phyloP scores from a whole-genome alignment of 106 monocot species.

The Narthecium ossifragum region DNA sequence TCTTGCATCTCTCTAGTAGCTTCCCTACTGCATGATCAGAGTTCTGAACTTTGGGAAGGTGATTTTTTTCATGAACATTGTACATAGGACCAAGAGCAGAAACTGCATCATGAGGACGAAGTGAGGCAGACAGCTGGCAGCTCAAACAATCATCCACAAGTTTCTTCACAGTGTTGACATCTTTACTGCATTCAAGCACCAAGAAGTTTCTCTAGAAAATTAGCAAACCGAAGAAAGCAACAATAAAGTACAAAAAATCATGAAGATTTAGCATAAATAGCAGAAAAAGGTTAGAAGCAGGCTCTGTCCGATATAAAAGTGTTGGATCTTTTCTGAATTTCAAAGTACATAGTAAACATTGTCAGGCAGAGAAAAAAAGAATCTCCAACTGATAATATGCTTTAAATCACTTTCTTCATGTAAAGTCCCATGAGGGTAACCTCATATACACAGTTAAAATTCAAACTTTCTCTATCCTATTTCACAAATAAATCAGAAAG shows the following conservation, averaged over 20 bases:
- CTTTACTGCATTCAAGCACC: constrained; percentile 91
- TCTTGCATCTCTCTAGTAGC: constrained; percentile 51
- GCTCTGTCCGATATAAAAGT: background rate
- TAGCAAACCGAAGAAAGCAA: constrained; percentile 6
- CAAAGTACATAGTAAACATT: too few relatives aligned
- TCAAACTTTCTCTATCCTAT: too few relatives aligned
- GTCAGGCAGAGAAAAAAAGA: too few relatives aligned
- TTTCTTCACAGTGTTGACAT: constrained; percentile 85
- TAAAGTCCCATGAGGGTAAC: too few relatives aligned
- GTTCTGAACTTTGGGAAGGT: constrained; percentile 61
- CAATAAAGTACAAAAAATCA: background rate
- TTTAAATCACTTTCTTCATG: too few relatives aligned
- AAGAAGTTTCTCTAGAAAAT: too few relatives aligned
- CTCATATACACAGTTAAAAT: too few relatives aligned
- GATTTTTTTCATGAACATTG: constrained; percentile 79
- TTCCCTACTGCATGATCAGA: constrained; percentile 46
- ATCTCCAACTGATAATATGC: too few relatives aligned
- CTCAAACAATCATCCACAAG: constrained; percentile 79
- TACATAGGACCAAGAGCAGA: constrained; percentile 94
- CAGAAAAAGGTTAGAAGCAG: background rate
- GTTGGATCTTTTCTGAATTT: background rate
- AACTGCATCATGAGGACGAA: constrained; percentile 85
- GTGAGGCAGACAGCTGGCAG: constrained; percentile 48
- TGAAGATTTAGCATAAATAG: background rate
- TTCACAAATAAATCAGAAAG: too few relatives aligned